Evolutionary conservation across 805 yeast species (phyloP).

Genomic region (Monosporozyma unispora): DNA sequence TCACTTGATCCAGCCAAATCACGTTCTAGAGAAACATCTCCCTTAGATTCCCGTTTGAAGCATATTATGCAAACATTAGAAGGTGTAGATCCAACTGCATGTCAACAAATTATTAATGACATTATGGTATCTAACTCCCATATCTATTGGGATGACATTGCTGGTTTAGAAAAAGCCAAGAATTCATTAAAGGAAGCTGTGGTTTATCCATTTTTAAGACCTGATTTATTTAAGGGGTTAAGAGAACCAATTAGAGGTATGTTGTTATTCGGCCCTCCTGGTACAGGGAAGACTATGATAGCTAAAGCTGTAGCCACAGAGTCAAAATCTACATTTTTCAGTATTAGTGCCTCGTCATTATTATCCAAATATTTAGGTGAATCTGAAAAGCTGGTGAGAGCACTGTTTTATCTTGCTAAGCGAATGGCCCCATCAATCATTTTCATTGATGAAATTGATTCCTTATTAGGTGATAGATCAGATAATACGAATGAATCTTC

Average conservation of each 20-base stretch:
- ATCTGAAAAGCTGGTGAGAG: slow-evolving; percentile 85
- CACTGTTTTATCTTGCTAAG: slow-evolving; percentile 77
- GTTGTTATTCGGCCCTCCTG: slow-evolving; percentile 96
- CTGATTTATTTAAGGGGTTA: slow-evolving; percentile 83
- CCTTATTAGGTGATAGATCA: slow-evolving; percentile 72
- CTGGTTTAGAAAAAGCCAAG: slow-evolving; percentile 85
- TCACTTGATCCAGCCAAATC: neutral
- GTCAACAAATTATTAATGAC: slow-evolving; percentile 79
- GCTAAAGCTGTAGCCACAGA: slow-evolving; percentile 98
- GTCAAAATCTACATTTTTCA: slow-evolving; percentile 85
- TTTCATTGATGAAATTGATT: slow-evolving; percentile 93
- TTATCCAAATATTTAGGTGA: slow-evolving; percentile 79
- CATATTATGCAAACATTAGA: slow-evolving; percentile 23
- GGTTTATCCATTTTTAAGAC: slow-evolving; percentile 90
- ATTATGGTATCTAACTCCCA: slow-evolving; percentile 87
- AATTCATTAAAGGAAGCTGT: slow-evolving; percentile 87
- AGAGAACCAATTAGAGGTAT: slow-evolving; percentile 96
- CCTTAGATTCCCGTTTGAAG: slow-evolving; percentile 1
- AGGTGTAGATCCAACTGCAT: slow-evolving; percentile 75
- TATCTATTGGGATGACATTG: slow-evolving; percentile 93
- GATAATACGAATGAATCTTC: slow-evolving; percentile 80
- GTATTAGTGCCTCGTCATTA: slow-evolving; percentile 83
- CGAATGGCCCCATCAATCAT: slow-evolving; percentile 88
- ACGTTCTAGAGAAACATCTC: neutral
- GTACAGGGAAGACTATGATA: slow-evolving; percentile 96